These are phyloP conservation scores for Gnomoniopsis smithogilvyi DNA, from an alignment of 2,329 filamentous ascomycete genomes.

Conservation along the genomic window DNA sequence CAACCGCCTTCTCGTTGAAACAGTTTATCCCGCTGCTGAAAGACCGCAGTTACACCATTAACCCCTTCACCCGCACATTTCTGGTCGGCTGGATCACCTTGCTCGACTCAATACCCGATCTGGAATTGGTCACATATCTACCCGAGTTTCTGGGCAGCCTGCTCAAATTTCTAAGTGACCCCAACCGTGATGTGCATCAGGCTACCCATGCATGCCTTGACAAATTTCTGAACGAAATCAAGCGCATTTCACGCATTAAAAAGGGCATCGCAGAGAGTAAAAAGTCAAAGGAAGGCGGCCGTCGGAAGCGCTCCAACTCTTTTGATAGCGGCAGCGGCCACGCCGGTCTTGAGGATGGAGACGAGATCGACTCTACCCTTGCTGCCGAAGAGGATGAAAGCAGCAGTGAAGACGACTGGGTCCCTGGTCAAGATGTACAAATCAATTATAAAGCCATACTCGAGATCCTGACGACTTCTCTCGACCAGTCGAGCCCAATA, in stretches of 20 bases:
- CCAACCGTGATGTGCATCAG: conserved; percentile 90
- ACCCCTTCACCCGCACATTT: conserved; percentile 92
- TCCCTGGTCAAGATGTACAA: conserved; percentile 93
- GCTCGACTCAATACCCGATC: conserved; percentile 91
- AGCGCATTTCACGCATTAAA: conserved; percentile 88
- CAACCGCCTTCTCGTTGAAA: conserved; percentile 87
- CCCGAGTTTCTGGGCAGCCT: conserved; percentile 89
- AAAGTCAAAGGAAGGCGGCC: conserved; percentile 64
- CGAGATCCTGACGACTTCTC: conserved; percentile 84
- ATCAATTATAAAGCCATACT: conserved; percentile 91
- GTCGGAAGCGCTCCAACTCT: conserved; percentile 66
- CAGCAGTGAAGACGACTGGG: conserved; percentile 86
- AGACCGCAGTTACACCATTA: conserved; percentile 90
- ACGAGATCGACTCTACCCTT: conserved; percentile 55
- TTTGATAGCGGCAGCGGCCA: conserved; percentile 63
- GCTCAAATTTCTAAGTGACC: conserved; percentile 87
- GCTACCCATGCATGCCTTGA: conserved; percentile 87
- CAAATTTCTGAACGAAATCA: conserved; percentile 89
- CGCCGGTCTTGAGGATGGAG: conserved; percentile 57
- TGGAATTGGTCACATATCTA: conserved; percentile 89
- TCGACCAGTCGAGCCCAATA: conserved; percentile 48
- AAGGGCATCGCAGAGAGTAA: conserved; percentile 87
- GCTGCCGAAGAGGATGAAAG: conserved; percentile 56
- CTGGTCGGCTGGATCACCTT: conserved; percentile 94
- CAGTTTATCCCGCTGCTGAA: conserved; percentile 91